Evolutionary conservation across 1,284 basidiomycete species (phyloP), one percentile per base, ranked within the genome.

Genomic region (Polyporus tsugae): DNA sequence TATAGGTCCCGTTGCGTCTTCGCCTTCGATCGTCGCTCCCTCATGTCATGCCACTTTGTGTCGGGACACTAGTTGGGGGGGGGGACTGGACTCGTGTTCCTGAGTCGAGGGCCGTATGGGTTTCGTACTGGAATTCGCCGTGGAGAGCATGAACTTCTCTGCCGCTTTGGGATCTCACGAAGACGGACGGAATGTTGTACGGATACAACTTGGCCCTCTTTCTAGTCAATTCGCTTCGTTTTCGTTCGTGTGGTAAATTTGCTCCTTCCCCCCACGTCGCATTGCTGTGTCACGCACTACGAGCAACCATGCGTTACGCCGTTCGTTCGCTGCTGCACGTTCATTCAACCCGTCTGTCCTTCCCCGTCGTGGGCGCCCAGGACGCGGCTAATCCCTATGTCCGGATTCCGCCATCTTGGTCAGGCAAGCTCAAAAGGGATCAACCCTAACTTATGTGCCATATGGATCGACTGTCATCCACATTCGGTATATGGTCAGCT

Each of bases 131-230:
- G 52, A 29, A 11, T 52, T 25, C 5, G 11, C 25, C 25, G 49
- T 7, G 36, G 38, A 42, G 39, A 39, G 39, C n/a, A 39, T 15
- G 5, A 25, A 25, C 39, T 15, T 6, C 6, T n/a, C 38, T 41
- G 1, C 39, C 38, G 11, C 58, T 15, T 38, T 39, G 15, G 42
- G 9, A 39, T 15, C 33, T 38, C 17, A 17, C 6, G 55, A 19
- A 11, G 17, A 46, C 29, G 22, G 19, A 46, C 29, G 42, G n/a
- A 60, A 42, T 64, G 63, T 64, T 64, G 63, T 64, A 60, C 55
- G 36, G 42, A 35, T 59, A 64, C 22, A 49, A 11, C 35, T 36
- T 38, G 41, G 44, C n/a, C 11, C 63, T 33, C 42, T 33, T 64
- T n/a, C 11, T n/a, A 59, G 25, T 59, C n/a, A 41, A 35, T 17